Evolutionary conservation across 2,329 filamentous ascomycete species (phyloP), one percentile per base, ranked within the genome.

Genomic region (Pseudocercospora pini-densiflorae): DNA sequence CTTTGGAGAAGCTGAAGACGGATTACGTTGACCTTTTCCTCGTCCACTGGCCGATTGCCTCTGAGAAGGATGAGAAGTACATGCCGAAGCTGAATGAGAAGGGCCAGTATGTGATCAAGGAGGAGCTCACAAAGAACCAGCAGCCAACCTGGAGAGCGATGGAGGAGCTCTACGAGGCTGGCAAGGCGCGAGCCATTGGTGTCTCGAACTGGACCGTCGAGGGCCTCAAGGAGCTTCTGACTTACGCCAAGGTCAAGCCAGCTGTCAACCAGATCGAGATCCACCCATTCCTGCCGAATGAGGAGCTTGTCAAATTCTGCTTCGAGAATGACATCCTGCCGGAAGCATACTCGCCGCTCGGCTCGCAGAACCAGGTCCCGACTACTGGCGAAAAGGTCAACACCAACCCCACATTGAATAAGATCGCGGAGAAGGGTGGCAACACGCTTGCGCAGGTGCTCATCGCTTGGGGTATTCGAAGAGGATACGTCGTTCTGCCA

Each of bases 341-440:
- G 43, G 77, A 80, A 54, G 86, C 85, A 1, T 88, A 86, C 79
- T 83, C 75, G 0, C 86, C 88, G 1, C 81, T 92, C 5, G 89
- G 89, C 47, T 89, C 87, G 21, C 88, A 91, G 79, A 89, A 90
- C 81, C 88, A 90, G 79, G 86, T 90, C 21, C 88, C 88, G 61
- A 87, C 79, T 67, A 90, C 88, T 7, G 89, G 89, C 71, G 89
- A 92, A 82, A 89, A 86, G 73, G 86, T 89, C 65, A 81, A 83
- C 70, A 85, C 85, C 69, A 86, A 90, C 80, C 81, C 81, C 72
- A 85, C 83, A 0, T 81, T 90, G 64, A 88, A 86, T 76, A 82
- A 80, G 31, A 84, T 89, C 43, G 87, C 87, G 47, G 77, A 85
- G 71, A 86, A 86, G 77, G 84, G 83, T 72, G 84, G 84, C 23